Conservation (phyloP, 2,329 filamentous ascomycete species). For the Calonectria pseudoreteaudii region DNA sequence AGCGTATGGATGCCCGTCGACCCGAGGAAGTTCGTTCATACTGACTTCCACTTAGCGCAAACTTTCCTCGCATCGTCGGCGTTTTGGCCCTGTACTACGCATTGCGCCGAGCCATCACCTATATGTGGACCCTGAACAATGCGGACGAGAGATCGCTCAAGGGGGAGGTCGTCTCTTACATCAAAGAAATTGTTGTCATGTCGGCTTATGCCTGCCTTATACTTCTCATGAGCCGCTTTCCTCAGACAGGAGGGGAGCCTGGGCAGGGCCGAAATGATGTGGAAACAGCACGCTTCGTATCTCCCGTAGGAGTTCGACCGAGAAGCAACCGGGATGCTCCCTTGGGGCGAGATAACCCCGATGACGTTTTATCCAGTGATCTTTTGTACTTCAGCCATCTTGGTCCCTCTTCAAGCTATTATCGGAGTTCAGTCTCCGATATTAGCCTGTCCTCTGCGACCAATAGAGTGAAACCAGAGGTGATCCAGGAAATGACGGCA, state of each 20-base stretch:
- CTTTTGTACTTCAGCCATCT: background rate
- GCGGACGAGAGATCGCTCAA: conserved; percentile 6
- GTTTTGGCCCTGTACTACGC: conserved; percentile 22
- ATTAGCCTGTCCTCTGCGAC: background rate
- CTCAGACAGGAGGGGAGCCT: background rate
- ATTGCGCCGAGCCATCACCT: conserved; percentile 12
- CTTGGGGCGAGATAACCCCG: background rate
- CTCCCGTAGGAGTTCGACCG: background rate
- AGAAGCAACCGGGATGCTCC: background rate
- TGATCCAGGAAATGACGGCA: background rate
- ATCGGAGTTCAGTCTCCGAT: background rate
- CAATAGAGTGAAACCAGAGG: background rate
- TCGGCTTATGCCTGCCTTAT: conserved; percentile 21
- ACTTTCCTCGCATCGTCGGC: conserved; percentile 26
- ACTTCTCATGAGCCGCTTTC: conserved; percentile 20
- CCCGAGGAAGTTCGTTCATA: conserved; percentile 11
- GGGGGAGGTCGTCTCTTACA: conserved; percentile 20
- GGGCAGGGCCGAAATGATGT: conserved; percentile 5
- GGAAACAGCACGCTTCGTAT: conserved; percentile 16
- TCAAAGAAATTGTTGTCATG: conserved; percentile 24
- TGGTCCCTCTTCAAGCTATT: background rate
- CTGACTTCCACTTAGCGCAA: conserved; percentile 33
- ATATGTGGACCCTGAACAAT: background rate
- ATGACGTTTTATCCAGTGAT: background rate
- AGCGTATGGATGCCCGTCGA: conserved; percentile 33